phyloP scores from a whole-genome alignment of 2,329 filamentous ascomycete genomes.

The Xylaria sp. region DNA sequence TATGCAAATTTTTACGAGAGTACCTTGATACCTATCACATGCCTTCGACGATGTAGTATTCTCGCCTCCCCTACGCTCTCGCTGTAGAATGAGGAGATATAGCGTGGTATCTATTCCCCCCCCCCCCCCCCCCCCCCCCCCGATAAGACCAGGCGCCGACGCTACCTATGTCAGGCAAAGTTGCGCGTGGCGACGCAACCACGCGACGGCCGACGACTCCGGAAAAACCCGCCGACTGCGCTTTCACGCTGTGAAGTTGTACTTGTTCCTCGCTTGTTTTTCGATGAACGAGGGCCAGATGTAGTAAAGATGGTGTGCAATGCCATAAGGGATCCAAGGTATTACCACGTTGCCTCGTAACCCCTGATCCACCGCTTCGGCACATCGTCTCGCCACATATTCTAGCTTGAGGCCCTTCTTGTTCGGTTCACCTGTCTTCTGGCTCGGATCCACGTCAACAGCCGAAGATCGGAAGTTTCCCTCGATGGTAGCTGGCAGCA shows the following conservation, averaged over 20 bases:
- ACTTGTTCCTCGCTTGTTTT: conserved; percentile 40
- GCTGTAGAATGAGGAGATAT: background rate
- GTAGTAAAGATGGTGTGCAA: conserved; percentile 41
- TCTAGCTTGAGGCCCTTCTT: conserved; percentile 41
- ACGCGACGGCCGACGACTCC: background rate
- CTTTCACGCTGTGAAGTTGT: conserved; percentile 33
- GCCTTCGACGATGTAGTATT: background rate
- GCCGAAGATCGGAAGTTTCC: conserved; percentile 44
- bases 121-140: no score
- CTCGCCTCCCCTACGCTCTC: background rate
- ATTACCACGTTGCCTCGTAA: conserved; percentile 39
- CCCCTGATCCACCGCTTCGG: conserved; percentile 38
- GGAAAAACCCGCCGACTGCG: background rate
- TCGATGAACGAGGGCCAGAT: conserved; percentile 42
- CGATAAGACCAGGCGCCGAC: background rate
- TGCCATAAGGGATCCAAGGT: conserved; percentile 40
- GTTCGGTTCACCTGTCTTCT: conserved; percentile 32
- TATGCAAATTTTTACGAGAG: background rate
- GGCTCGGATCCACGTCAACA: conserved; percentile 38
- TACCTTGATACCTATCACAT: conserved; percentile 8
- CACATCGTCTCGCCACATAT: conserved; percentile 40
- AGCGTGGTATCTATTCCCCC: conserved; percentile 6
- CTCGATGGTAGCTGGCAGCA: conserved; percentile 44
- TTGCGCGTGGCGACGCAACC: conserved; percentile 4
- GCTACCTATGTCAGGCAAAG: background rate